Evolutionary conservation across 1,284 basidiomycete species (phyloP).

Genomic region (Austropuccinia psidii): DNA sequence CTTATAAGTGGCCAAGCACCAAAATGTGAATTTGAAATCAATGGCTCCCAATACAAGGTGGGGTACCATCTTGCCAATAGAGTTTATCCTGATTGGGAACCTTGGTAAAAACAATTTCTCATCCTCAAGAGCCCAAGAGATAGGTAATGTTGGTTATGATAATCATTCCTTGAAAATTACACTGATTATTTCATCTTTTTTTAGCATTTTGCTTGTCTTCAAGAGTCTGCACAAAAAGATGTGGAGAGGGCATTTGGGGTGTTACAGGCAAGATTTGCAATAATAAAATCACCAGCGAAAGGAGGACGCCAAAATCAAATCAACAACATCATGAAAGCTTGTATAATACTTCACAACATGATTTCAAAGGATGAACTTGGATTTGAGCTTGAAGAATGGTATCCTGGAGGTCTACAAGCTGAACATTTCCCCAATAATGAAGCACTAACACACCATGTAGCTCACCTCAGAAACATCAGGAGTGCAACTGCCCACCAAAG

Average conservation of each 20-base stretch:
- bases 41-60: neutral
- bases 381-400: no score
- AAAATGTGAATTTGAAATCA: neutral
- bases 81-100: neutral
- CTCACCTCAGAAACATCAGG: no score
- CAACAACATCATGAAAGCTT: neutral
- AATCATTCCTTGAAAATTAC: slow-evolving; percentile 10
- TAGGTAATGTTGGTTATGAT: no score
- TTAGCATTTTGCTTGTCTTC: neutral
- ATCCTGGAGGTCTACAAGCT: no score
- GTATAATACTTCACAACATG: slow-evolving; percentile 33
- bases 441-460: no score
- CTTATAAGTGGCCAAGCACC: neutral
- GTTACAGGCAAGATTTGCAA: neutral
- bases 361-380: slow-evolving; percentile 3
- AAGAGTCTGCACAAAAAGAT: neutral
- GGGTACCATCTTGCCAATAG: neutral
- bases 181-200: neutral
- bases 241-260: slow-evolving; percentile 15
- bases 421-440: no score
- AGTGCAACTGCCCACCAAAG: neutral
- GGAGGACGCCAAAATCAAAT: neutral
- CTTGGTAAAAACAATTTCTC: neutral
- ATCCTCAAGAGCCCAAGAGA: no score
- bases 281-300: neutral